phyloP scores from a whole-genome alignment of 1,139 yeast species.

The Kluyveromyces sp. region DNA sequence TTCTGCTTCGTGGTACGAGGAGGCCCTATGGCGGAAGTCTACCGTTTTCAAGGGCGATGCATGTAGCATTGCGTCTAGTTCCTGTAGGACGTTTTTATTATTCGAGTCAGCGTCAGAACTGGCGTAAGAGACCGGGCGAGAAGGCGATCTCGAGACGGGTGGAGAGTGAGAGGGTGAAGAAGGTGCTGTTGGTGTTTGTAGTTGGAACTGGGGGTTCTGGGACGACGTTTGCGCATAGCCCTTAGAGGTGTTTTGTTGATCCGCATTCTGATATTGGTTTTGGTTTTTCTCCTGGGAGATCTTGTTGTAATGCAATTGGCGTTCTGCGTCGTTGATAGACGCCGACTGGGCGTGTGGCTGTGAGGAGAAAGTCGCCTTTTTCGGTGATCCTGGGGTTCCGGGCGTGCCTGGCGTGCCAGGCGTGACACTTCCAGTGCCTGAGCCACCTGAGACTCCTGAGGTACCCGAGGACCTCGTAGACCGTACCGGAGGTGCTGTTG shows the following conservation, averaged over 20 bases:
- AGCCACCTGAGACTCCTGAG: not conserved
- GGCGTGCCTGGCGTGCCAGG: no score
- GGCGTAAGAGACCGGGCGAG: not conserved
- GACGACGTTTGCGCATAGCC: not conserved
- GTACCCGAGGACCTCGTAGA: not conserved
- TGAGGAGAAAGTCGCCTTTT: slow-evolving; percentile 1
- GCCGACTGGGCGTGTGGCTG: slow-evolving; percentile 3
- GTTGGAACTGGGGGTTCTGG: not conserved
- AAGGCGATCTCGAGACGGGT: no score
- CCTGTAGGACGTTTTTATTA: slow-evolving; percentile 1
- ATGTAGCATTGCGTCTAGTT: slow-evolving; percentile 1
- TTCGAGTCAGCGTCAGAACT: not conserved
- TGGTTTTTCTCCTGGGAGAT: no score
- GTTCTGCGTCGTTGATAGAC: slow-evolving; percentile 1
- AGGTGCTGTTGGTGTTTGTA: no score
- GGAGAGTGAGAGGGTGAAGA: no score
- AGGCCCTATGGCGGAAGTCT: not conserved
- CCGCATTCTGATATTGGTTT: no score
- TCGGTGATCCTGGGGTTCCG: not conserved
- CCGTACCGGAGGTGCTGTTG: not conserved
- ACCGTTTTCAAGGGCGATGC: slow-evolving; percentile 1
- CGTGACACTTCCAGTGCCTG: not conserved
- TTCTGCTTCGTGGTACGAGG: slow-evolving; percentile 4
- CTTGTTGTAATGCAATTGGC: not conserved
- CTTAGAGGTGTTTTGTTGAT: no score